Base-by-base conservation (phyloP, 2,329 filamentous ascomycete genomes). In the Metarhizium brunneum region DNA sequence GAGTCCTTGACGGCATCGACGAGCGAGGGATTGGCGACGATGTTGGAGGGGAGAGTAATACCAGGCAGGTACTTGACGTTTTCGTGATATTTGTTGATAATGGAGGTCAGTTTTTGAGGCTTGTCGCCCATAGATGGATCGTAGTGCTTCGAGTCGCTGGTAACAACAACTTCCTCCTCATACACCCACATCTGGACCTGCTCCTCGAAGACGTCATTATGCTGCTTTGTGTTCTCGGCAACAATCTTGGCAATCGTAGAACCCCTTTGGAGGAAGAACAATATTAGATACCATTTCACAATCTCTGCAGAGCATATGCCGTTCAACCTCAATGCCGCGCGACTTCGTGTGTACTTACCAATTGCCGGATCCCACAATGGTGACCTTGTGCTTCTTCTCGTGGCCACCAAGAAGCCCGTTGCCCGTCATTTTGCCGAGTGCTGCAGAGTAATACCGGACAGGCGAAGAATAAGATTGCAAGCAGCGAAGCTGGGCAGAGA, bases 121-220 rank as follows among this genome's bases (percentile, higher is more conserved):
- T 83, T 78, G 60, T 83, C 80, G 66, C 81, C 80, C 42, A 81
- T 77, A 57, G 79, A 73, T 20, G 80, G 66, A 64, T 88, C 79
- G 77, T 90, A 91, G 73, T 90, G 81, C 62, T 83, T 84, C 51
- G 88, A 92, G 60, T 81, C 79, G 64, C 86, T 79, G 13, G 88
- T 74, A 47, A 96, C 77, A 54, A 82, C 81, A 60, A 96, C 85
- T 29, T 95, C 83, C 72, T 99, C 94, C 73, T 99, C 94, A 69
- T 85, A 96, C 66, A 99, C 95, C 94, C 94, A 99, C 94, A 99
- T 97, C 73, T 95, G 90, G 53, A 99, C 91, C 59, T 90, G 79
- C 69, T 86, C 77, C 67, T 97, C 89, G 69, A 97, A 99, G 48
- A 96, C 68, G 35, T 90, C 81, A 10, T 85, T 80, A 73, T 96